These are phyloP conservation scores for Fusarium anthophilum DNA, from an alignment of 2,329 filamentous ascomycete species.

Conservation along the genomic window DNA sequence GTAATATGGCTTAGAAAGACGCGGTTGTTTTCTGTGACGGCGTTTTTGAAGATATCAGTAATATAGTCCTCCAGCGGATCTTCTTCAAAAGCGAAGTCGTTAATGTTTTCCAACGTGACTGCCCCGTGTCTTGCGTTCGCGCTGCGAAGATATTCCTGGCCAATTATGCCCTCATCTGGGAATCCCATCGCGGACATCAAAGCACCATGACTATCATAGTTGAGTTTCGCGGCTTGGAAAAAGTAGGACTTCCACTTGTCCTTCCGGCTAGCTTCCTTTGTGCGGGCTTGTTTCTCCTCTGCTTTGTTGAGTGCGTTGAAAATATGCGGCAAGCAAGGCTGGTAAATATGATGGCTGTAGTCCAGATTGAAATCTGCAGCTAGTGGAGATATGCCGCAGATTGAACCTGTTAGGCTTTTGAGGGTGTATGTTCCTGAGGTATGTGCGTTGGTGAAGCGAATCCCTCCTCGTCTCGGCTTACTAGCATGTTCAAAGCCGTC, in stretches of 20 bases:
- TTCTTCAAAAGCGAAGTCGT: constrained; percentile 48
- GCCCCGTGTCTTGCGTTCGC: constrained; percentile 42
- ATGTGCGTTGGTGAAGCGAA: constrained; percentile 52
- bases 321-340: constrained; percentile 54
- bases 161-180: constrained; percentile 37
- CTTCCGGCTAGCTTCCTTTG: not conserved
- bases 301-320: constrained; percentile 46
- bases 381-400: constrained; percentile 54
- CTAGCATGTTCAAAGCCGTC: constrained; percentile 43
- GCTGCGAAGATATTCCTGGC: constrained; percentile 43
- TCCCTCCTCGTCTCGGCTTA: constrained; percentile 46
- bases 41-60: constrained; percentile 41
- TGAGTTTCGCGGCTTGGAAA: constrained; percentile 35
- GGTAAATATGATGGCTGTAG: constrained; percentile 52
- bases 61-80: constrained; percentile 44
- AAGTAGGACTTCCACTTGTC: constrained; percentile 43
- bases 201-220: constrained; percentile 46
- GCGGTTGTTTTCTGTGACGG: constrained; percentile 43
- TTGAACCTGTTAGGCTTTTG: constrained; percentile 53
- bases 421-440: constrained; percentile 55
- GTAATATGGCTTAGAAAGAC: constrained; percentile 48
- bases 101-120: constrained; percentile 44
- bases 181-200: constrained; percentile 46
- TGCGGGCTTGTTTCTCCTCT: not conserved
- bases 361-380: constrained; percentile 54